Evolutionary conservation across 495 filamentous ascomycete genomes (phyloP), one percentile per base, ranked within the genome.

Genomic region (Hamigera avellanea): DNA sequence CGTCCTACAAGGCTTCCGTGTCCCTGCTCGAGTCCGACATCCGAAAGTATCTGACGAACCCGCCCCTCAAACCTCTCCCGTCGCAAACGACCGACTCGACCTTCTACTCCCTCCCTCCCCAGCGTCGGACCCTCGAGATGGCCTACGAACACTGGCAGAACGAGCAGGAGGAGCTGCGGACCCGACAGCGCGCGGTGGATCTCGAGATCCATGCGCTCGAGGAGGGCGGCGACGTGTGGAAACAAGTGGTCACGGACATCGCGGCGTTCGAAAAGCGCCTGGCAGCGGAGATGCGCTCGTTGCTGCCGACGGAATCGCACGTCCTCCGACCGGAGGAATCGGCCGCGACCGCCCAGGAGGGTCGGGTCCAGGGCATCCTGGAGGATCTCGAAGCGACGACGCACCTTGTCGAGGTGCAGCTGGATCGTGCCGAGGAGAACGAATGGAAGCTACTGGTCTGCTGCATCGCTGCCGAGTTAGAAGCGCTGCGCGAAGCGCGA

Each of bases 401-500:
- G 5, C 46, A 56, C 4, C 41, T 41, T n/a, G 40, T 72, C 26
- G 57, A 62, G 39, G 36, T 46, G 0, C 51, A 62, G 27, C 35
- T 72, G 41, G 52, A 60, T 12, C 32, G 60, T 19, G 62, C 66
- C n/a, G 60, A 69, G 25, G 45, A 46, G 3, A 72, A 70, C 37
- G 72, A 76, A 6, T 98, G 91, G 91, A 95, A 83, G 27, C 58
- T 96, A 17, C 66, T 98, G 16, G 74, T 95, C 15, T 89, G 81
- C 39, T 87, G 83, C 39, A 78, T 95, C 40, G 81, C 86, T 3
- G 85, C 91, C 1, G 91, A 98, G 48, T 53, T 94, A 3, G 82
- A 89, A 45, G 88, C 93, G 6, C 75, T 95, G 36, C 66, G 58
- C 34, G 78, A 87, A 48, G 83, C 80, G 8, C 67, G 72, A 37